Percentiles rank a stretch among this genome's conserved stretches.
phyloP scores from a whole-genome alignment of 371 early-diverging fungal genomes.

The Nematocida sp. region DNA sequence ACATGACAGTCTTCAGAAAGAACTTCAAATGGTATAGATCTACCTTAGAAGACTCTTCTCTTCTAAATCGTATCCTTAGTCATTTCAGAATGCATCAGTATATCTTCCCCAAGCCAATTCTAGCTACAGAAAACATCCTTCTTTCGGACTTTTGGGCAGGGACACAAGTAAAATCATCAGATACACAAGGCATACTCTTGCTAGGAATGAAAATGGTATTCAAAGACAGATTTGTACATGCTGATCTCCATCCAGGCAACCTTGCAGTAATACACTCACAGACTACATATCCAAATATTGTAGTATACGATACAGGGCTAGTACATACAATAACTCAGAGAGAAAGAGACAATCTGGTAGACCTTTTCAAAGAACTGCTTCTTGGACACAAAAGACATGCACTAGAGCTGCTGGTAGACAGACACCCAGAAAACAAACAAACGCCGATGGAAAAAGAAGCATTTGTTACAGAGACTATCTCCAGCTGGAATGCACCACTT shows the following conservation, averaged over 20 bases:
- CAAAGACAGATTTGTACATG: constrained; percentile 66
- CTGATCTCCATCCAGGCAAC: constrained; percentile 56
- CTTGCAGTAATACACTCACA: neutral
- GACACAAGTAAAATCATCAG: constrained; percentile 59
- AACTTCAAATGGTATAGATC: constrained; percentile 66
- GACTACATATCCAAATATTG: neutral
- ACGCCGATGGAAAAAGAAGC: constrained; percentile 1
- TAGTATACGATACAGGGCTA: constrained; percentile 46
- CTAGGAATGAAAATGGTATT: constrained; percentile 68
- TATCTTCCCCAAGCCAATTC: constrained; percentile 50
- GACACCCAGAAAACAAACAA: constrained; percentile 1
- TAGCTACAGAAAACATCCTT: constrained; percentile 37
- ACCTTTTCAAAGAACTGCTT: constrained; percentile 10
- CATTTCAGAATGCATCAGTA: constrained; percentile 24
- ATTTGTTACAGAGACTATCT: neutral
- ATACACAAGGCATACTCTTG: constrained; percentile 62
- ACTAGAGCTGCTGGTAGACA: constrained; percentile 17
- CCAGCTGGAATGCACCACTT: neutral
- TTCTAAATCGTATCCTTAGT: neutral
- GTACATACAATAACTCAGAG: constrained; percentile 1
- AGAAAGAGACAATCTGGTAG: constrained; percentile 19
- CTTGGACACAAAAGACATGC: neutral
- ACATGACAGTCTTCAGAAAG: constrained; percentile 69
- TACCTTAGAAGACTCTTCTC: neutral
- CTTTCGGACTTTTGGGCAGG: constrained; percentile 27